Evolutionary conservation across 495 filamentous ascomycete species (phyloP).

Genomic region (Talaromyces wortmannii): DNA sequence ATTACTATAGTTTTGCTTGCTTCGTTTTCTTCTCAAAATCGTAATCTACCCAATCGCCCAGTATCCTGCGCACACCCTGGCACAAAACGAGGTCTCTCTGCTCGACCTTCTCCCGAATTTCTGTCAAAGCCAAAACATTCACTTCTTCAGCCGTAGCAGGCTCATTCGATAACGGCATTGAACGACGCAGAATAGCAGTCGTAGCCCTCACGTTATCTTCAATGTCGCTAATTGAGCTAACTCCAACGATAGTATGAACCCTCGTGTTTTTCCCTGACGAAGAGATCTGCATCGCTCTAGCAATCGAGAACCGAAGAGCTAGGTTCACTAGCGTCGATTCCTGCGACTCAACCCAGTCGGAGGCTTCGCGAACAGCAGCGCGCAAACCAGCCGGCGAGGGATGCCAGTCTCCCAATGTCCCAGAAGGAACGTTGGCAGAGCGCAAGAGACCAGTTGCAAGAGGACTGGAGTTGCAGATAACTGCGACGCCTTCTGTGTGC

Average conservation of each 20-base stretch:
- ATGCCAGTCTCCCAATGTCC: conserved; percentile 69
- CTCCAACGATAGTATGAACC: conserved; percentile 6
- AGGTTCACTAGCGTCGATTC: conserved; percentile 66
- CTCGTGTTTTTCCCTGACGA: background rate
- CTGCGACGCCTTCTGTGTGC: conserved; percentile 57
- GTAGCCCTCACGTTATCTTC: conserved; percentile 3
- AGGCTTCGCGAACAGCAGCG: conserved; percentile 36
- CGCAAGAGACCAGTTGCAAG: conserved; percentile 77
- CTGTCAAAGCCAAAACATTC: too few species aligned
- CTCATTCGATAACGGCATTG: too few species aligned
- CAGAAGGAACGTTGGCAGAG: conserved; percentile 59
- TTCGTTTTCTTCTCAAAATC: too few species aligned
- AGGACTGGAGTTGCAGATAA: conserved; percentile 74
- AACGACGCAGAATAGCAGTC: background rate
- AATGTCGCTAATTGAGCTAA: conserved; percentile 6
- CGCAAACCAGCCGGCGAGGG: conserved; percentile 63
- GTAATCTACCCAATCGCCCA: too few species aligned
- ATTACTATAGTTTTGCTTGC: too few species aligned
- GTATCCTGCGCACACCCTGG: too few species aligned
- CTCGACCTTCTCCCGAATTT: too few species aligned
- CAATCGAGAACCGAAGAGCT: conserved; percentile 61
- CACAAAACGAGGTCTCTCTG: too few species aligned
- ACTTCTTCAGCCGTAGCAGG: too few species aligned
- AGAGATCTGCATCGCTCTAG: background rate
- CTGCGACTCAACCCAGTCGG: conserved; percentile 45